phyloP scores from a whole-genome alignment of 2,329 filamentous ascomycete species.

The Metarhizium sp. region DNA sequence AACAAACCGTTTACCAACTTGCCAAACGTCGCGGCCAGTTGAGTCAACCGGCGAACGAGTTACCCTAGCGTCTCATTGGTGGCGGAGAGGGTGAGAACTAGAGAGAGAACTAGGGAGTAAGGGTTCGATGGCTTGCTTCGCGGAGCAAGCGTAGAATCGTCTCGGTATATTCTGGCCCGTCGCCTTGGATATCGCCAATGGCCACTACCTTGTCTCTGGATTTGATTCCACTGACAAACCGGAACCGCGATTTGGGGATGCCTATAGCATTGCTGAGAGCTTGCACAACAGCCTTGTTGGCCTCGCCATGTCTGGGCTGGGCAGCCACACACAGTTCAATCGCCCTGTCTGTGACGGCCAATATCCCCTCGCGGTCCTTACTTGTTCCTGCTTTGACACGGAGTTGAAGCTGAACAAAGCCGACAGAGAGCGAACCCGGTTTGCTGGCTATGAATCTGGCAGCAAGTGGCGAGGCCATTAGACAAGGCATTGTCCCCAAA shows the following conservation, averaged over 20 bases:
- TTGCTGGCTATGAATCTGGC: slow-evolving; percentile 39
- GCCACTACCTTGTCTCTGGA: slow-evolving; percentile 54
- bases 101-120: too few species aligned
- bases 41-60: background rate
- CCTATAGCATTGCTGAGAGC: slow-evolving; percentile 52
- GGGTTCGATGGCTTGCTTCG: slow-evolving; percentile 11
- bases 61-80: background rate
- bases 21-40: background rate
- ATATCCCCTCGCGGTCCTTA: slow-evolving; percentile 51
- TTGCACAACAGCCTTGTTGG: slow-evolving; percentile 56
- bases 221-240: slow-evolving; percentile 53
- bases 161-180: slow-evolving; percentile 18
- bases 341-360: slow-evolving; percentile 41
- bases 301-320: slow-evolving; percentile 55
- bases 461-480: slow-evolving; percentile 22
- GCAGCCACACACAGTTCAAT: slow-evolving; percentile 59
- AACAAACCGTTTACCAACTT: background rate
- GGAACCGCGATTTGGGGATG: slow-evolving; percentile 54
- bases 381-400: slow-evolving; percentile 58
- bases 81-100: background rate
- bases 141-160: slow-evolving; percentile 18
- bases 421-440: slow-evolving; percentile 31
- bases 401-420: slow-evolving; percentile 50
- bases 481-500: background rate
- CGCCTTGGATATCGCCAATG: slow-evolving; percentile 24